Evolutionary conservation across 1,139 yeast genomes (phyloP), one percentile per base, ranked within the genome.

Genomic region (Sporopachydermia cereana): DNA sequence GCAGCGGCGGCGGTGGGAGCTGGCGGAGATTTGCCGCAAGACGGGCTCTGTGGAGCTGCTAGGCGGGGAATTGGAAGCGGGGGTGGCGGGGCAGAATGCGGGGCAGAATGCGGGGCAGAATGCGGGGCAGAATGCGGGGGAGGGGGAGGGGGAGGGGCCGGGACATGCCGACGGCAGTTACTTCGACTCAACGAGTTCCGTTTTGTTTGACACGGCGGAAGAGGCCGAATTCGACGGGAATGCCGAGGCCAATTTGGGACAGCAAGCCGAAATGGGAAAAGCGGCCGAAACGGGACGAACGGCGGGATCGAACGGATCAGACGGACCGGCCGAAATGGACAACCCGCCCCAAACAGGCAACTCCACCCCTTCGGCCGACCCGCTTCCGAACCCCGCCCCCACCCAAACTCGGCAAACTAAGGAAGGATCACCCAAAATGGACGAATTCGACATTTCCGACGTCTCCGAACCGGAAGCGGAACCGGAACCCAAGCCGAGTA

Each of bases 1-100:
- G 24, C 60, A 58, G 23, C 62, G 67, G 48, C 56, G 74, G 47
- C 64, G 68, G 43, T 67, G 68, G 66, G 76, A 67, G 53, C 53
- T 72, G 18, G 57, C 59, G 12, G 73, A 70, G 39, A 68, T 70
- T 43, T 54, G 55, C 47, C 56, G 39, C 46, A 57, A 52, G 49
- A 63, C 61, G 36, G 46, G 50, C 5, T 34, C 20, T 20, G 39
- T 34, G 12, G 12, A 34, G 18, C 17, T 34, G 39, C 12, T 34
- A 14, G 14, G 14, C 29, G n/a, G n/a, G n/a, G 29, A 25, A 29
- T 46, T 48, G 18, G 51, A 53, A n/a, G 49, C 52, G 46, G 49
- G 56, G 9, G 60, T 25, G 14, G 29, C 7, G 12, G 29, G 29
- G 12, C n/a, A n/a, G n/a, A n/a, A n/a, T n/a, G n/a, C n/a, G n/a